Conservation (phyloP, 2,329 filamentous ascomycete species). For the Pseudonectria foliicola region DNA sequence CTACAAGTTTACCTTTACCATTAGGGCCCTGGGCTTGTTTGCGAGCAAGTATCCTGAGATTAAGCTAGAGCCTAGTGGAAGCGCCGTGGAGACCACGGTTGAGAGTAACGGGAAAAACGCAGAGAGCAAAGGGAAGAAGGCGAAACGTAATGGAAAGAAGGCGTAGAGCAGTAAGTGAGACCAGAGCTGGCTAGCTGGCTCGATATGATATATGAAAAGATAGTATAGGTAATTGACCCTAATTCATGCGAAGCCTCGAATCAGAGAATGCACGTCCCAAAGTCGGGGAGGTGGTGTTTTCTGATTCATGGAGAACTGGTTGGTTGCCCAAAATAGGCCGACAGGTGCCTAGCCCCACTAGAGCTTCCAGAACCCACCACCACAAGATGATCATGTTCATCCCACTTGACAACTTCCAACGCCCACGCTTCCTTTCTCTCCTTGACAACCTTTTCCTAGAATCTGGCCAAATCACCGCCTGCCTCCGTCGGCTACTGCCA, state of each 20-base stretch:
- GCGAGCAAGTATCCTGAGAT: constrained; percentile 63
- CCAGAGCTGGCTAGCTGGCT: too few species aligned
- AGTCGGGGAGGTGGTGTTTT: too few species aligned
- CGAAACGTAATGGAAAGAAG: neutral
- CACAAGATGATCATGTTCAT: constrained; percentile 1
- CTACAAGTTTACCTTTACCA: constrained; percentile 94
- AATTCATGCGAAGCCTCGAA: too few species aligned
- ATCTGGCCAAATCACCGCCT: neutral
- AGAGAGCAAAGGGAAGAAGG: constrained; percentile 1
- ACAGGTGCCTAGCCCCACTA: constrained; percentile 15
- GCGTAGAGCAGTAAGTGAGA: neutral
- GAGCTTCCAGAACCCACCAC: constrained; percentile 28
- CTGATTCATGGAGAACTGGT: too few species aligned
- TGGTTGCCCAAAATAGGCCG: too few species aligned
- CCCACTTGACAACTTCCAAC: neutral
- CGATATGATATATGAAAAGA: too few species aligned
- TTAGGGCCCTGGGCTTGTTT: constrained; percentile 92
- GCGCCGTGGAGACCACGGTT: constrained; percentile 4
- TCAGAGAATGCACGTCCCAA: too few species aligned
- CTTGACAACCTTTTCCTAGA: neutral
- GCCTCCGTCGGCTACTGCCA: too few species aligned
- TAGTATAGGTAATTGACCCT: too few species aligned
- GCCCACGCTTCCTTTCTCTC: neutral
- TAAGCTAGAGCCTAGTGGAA: constrained; percentile 32
- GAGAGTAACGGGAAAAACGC: constrained; percentile 1